phyloP scores from a whole-genome alignment of 1,284 basidiomycete species.

The Mycena citricolor region DNA sequence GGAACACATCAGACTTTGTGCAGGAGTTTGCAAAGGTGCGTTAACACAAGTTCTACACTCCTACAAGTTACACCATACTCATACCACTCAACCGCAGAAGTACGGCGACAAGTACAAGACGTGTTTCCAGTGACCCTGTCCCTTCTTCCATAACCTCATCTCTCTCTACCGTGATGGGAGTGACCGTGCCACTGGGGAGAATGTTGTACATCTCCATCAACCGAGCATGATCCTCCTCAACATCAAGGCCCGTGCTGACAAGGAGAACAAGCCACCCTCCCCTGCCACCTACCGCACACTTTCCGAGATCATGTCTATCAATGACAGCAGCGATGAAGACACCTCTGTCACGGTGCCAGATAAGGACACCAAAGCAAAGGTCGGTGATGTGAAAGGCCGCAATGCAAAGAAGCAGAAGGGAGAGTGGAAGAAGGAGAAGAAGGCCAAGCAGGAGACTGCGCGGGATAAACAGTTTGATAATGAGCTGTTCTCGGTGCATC shows the following conservation, averaged over 20 bases:
- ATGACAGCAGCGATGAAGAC: too few species aligned
- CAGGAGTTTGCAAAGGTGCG: slow-evolving; percentile 6
- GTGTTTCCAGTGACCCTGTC: slow-evolving; percentile 12
- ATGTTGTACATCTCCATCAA: slow-evolving; percentile 7
- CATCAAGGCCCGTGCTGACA: slow-evolving; percentile 5
- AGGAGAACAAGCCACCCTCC: not conserved
- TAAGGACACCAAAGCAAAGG: not conserved
- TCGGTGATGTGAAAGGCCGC: not conserved
- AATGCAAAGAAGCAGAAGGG: not conserved
- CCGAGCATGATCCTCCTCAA: too few species aligned
- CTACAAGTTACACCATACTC: not conserved
- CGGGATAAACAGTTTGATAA: too few species aligned
- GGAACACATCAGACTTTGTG: too few species aligned
- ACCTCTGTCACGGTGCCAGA: too few species aligned
- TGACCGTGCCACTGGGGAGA: slow-evolving; percentile 12
- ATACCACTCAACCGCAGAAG: slow-evolving; percentile 1
- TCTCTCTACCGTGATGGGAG: slow-evolving; percentile 5
- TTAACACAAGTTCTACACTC: not conserved
- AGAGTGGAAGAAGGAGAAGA: not conserved
- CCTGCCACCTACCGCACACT: too few species aligned
- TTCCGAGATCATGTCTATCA: too few species aligned
- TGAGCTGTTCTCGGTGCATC: too few species aligned
- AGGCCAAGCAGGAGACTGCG: not conserved
- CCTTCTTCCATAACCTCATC: slow-evolving; percentile 4
- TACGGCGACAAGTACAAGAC: slow-evolving; percentile 1